phyloP scores from a whole-genome alignment of 1,284 basidiomycete genomes.

The Clitocybe nebularis region DNA sequence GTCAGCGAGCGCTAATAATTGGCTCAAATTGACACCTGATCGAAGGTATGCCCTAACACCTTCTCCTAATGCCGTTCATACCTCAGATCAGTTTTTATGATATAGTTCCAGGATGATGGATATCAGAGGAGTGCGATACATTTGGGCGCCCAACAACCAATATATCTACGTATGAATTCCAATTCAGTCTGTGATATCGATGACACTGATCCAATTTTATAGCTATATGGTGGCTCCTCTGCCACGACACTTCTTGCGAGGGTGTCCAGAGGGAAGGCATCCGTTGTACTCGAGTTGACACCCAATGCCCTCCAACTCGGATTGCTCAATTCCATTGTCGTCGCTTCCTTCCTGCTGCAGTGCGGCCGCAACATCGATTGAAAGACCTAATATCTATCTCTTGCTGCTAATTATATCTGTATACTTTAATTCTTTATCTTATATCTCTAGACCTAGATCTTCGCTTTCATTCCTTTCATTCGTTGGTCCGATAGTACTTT shows the following conservation, averaged over 20 bases:
- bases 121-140: constrained; percentile 31
- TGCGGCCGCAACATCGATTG: constrained; percentile 49
- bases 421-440: too few species aligned
- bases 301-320: constrained; percentile 41
- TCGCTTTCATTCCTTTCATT: too few species aligned
- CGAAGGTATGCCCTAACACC: constrained; percentile 37
- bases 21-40: constrained; percentile 52
- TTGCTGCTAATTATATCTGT: too few species aligned
- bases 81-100: constrained; percentile 6
- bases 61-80: constrained; percentile 3
- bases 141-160: constrained; percentile 36
- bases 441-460: too few species aligned
- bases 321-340: constrained; percentile 39
- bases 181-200: neutral
- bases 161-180: constrained; percentile 32
- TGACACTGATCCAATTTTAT: constrained; percentile 5
- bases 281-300: constrained; percentile 41
- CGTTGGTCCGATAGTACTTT: too few species aligned
- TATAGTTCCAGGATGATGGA: constrained; percentile 34
- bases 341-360: constrained; percentile 43
- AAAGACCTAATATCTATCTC: too few species aligned
- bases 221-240: constrained; percentile 37
- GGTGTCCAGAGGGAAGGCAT: constrained; percentile 33
- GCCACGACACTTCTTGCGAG: constrained; percentile 37
- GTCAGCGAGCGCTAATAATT: constrained; percentile 44